A percentile compares a stretch with the other conserved stretches of the same genome.
Conservation (phyloP, 2,329 filamentous ascomycete species). For the Xylaria sp. region DNA sequence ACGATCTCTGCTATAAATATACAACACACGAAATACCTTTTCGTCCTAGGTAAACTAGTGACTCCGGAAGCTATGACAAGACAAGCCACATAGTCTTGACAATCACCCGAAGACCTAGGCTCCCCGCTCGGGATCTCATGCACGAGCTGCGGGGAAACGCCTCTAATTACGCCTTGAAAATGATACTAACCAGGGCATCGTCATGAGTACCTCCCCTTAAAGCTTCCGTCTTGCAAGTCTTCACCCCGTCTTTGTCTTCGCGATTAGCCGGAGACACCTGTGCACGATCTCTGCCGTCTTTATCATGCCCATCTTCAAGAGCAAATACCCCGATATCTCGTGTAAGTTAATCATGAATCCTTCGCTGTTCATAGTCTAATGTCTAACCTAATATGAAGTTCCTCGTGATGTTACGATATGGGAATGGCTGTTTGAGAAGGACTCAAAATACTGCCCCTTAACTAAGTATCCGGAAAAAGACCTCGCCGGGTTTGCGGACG, state of each 20-base stretch:
- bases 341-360: slow-evolving; percentile 31
- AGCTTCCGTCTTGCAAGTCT: background rate
- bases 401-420: slow-evolving; percentile 43
- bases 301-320: slow-evolving; percentile 42
- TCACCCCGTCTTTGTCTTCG: no score
- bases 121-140: slow-evolving; percentile 1
- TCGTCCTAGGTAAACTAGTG: no score
- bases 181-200: background rate
- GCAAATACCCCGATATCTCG: slow-evolving; percentile 40
- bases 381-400: slow-evolving; percentile 30
- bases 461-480: slow-evolving; percentile 41
- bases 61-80: no score
- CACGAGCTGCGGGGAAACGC: slow-evolving; percentile 14
- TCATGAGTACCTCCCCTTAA: background rate
- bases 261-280: background rate
- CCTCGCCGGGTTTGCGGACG: slow-evolving; percentile 56
- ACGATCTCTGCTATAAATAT: no score
- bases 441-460: slow-evolving; percentile 40
- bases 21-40: no score
- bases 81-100: background rate
- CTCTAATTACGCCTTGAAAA: background rate
- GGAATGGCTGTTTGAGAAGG: slow-evolving; percentile 43
- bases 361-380: background rate
- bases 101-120: background rate
- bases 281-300: background rate